These are phyloP conservation scores for Termitomyces sp. DNA, from an alignment of 768 basidiomycete genomes.

Conservation along the genomic window DNA sequence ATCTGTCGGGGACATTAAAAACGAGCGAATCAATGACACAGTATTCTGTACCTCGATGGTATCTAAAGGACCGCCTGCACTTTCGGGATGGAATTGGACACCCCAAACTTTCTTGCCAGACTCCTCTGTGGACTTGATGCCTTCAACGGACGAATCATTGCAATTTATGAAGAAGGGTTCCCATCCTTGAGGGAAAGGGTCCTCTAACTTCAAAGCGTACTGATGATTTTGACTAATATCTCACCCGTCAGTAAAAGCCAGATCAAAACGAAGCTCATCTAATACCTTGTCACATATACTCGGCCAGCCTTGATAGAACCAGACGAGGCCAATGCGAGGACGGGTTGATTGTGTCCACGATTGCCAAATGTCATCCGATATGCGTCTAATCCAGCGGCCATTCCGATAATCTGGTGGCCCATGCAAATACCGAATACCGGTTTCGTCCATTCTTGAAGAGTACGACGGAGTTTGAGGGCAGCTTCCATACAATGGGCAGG, in stretches of 20 bases:
- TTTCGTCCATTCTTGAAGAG: constrained; percentile 83
- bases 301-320: constrained; percentile 94
- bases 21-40: neutral
- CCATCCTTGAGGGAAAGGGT: constrained; percentile 96
- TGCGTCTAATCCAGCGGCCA: constrained; percentile 94
- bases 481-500: constrained; percentile 87
- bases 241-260: constrained; percentile 2
- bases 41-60: constrained; percentile 78
- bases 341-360: constrained; percentile 98
- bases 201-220: constrained; percentile 90
- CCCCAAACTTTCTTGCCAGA: constrained; percentile 95
- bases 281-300: constrained; percentile 91
- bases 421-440: constrained; percentile 99
- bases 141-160: constrained; percentile 98
- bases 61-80: constrained; percentile 96
- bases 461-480: constrained; percentile 71
- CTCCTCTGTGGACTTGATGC: constrained; percentile 89
- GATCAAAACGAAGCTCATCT: neutral
- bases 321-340: constrained; percentile 87
- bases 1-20: constrained; percentile 43
- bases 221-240: constrained; percentile 86
- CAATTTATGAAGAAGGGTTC: constrained; percentile 99
- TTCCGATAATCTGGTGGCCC: constrained; percentile 97
- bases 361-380: constrained; percentile 99
- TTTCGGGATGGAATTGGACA: constrained; percentile 99